Conservation (phyloP, 257 asterid species). For the Capsicum rhomboideum region DNA sequence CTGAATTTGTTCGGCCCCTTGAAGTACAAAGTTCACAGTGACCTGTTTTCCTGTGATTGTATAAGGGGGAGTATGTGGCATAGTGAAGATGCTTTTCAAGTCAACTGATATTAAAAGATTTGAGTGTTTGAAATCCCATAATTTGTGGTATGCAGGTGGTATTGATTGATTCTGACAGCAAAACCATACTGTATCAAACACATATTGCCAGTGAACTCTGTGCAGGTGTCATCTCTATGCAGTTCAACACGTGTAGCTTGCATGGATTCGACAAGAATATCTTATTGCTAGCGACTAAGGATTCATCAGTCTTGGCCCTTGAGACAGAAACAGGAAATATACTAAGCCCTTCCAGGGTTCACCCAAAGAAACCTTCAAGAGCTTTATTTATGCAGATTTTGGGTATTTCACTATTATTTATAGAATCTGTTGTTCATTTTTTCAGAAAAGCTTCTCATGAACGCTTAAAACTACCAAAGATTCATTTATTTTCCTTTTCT, state of each 20-base stretch:
- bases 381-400: constrained; percentile 63
- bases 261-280: constrained; percentile 88
- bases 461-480: neutral
- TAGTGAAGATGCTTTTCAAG: neutral
- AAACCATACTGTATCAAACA: constrained; percentile 49
- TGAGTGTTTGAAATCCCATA: neutral
- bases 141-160: constrained; percentile 41
- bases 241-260: constrained; percentile 62
- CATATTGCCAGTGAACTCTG: constrained; percentile 68
- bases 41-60: neutral
- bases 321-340: constrained; percentile 76
- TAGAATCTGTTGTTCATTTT: neutral
- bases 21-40: neutral
- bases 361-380: constrained; percentile 71
- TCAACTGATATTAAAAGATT: neutral
- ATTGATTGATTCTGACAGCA: constrained; percentile 55
- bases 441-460: neutral
- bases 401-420: constrained; percentile 31
- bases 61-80: neutral
- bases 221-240: constrained; percentile 64
- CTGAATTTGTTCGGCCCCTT: neutral
- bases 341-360: constrained; percentile 49
- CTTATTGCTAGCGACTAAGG: constrained; percentile 65
- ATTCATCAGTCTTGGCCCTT: constrained; percentile 66
- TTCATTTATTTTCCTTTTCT: neutral